These are phyloP conservation scores for Kwoniella pini DNA, from an alignment of 768 basidiomycete species.

Conservation along the genomic window DNA sequence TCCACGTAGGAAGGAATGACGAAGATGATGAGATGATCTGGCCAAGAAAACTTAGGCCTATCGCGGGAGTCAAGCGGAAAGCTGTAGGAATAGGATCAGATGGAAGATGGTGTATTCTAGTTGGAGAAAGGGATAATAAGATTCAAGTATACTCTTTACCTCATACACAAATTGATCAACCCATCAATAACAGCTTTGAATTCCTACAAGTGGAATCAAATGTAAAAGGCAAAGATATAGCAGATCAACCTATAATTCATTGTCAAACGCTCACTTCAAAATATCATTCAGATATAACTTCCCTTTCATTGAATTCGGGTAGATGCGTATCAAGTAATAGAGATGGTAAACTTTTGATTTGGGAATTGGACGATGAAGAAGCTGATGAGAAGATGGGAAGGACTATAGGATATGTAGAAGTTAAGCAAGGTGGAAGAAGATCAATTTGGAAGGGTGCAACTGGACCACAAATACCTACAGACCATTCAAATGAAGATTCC, in stretches of 20 bases:
- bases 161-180: constrained; percentile 1
- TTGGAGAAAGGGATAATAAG: constrained; percentile 46
- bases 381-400: constrained; percentile 24
- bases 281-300: constrained; percentile 47
- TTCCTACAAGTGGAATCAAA: neutral
- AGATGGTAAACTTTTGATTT: constrained; percentile 50
- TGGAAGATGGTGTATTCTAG: constrained; percentile 50
- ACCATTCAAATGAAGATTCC: neutral
- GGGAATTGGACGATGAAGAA: constrained; percentile 46
- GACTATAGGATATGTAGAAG: constrained; percentile 47
- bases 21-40: constrained; percentile 31
- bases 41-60: constrained; percentile 37
- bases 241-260: constrained; percentile 30
- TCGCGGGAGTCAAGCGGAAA: constrained; percentile 45
- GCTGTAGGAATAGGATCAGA: constrained; percentile 49
- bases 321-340: constrained; percentile 48
- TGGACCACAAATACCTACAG: constrained; percentile 6
- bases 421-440: constrained; percentile 29
- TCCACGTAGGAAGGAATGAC: constrained; percentile 14
- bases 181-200: neutral
- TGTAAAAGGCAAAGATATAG: neutral
- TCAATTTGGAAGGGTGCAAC: constrained; percentile 30
- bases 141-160: constrained; percentile 53
- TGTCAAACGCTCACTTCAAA: constrained; percentile 47
- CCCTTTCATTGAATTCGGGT: constrained; percentile 38